Conservation (phyloP, 192 early-diverging fungal genomes). For the Backusella sp. region DNA sequence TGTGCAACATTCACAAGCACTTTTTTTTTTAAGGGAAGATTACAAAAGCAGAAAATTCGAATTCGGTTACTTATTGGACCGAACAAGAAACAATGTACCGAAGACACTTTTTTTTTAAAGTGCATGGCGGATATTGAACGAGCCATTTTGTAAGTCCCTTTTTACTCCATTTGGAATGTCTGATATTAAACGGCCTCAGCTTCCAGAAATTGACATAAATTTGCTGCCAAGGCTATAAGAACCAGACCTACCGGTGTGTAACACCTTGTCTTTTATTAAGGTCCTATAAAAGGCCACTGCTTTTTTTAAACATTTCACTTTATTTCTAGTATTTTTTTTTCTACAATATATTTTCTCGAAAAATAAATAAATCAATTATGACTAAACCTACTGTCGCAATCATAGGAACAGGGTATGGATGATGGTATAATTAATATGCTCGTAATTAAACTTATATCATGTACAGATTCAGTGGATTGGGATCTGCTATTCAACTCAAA, state of each 20-base stretch:
- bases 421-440: neutral
- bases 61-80: neutral
- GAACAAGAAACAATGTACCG: neutral
- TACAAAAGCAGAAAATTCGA: neutral
- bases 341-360: neutral
- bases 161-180: neutral
- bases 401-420: neutral
- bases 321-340: neutral
- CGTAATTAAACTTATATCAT: neutral
- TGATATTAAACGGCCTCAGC: neutral
- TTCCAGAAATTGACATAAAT: neutral
- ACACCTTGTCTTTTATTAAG: neutral
- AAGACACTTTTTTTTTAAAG: neutral
- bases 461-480: conserved; percentile 44
- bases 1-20: neutral
- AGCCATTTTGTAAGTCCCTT: neutral
- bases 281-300: neutral
- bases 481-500: conserved; percentile 48
- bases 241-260: neutral
- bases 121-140: neutral
- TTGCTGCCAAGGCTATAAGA: neutral
- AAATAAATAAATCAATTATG: neutral
- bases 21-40: neutral
- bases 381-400: conserved; percentile 1
- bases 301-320: neutral